A percentile compares a stretch with the other conserved stretches of the same genome.
These are phyloP conservation scores for Starmerella davenportii DNA, from an alignment of 805 yeast species.

Conservation along the genomic window DNA sequence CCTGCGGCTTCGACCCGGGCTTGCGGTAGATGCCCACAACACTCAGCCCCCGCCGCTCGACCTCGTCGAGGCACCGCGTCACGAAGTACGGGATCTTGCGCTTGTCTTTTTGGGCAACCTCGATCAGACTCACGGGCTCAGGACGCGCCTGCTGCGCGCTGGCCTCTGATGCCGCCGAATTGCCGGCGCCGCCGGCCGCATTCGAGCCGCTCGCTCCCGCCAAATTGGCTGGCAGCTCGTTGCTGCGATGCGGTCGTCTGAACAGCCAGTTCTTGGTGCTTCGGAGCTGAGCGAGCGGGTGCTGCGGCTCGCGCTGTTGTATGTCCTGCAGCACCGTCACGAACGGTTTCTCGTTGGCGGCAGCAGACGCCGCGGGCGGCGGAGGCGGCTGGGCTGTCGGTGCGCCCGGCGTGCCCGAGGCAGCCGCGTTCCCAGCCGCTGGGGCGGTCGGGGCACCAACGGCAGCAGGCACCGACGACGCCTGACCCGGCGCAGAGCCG, in stretches of 20 bases:
- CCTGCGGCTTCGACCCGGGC: slow-evolving; percentile 62
- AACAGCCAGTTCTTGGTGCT: slow-evolving; percentile 12
- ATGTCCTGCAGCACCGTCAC: slow-evolving; percentile 7
- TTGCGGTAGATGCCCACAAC: slow-evolving; percentile 81
- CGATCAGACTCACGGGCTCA: too few species aligned
- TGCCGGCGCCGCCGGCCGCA: neutral
- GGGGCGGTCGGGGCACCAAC: too few species aligned
- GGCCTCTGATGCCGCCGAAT: too few species aligned
- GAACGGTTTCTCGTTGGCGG: slow-evolving; percentile 3
- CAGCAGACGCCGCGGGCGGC: neutral
- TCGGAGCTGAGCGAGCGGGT: slow-evolving; percentile 4
- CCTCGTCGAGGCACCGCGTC: slow-evolving; percentile 51
- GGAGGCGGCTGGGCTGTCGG: neutral
- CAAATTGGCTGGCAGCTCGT: too few species aligned
- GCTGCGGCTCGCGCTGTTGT: neutral
- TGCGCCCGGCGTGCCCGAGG: slow-evolving; percentile 13
- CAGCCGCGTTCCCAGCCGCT: too few species aligned
- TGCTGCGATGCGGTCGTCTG: slow-evolving; percentile 8
- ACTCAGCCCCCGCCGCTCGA: slow-evolving; percentile 58
- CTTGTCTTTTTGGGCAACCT: slow-evolving; percentile 17
- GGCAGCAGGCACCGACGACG: too few species aligned
- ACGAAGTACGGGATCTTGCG: slow-evolving; percentile 46
- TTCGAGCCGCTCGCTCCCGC: neutral
- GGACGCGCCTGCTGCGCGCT: too few species aligned
- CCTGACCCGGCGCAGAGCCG: too few species aligned